Evolutionary conservation across 78 protist species (phyloP), one percentile per base, ranked within the genome.

Genomic region (Pelomyxa schiedti): DNA sequence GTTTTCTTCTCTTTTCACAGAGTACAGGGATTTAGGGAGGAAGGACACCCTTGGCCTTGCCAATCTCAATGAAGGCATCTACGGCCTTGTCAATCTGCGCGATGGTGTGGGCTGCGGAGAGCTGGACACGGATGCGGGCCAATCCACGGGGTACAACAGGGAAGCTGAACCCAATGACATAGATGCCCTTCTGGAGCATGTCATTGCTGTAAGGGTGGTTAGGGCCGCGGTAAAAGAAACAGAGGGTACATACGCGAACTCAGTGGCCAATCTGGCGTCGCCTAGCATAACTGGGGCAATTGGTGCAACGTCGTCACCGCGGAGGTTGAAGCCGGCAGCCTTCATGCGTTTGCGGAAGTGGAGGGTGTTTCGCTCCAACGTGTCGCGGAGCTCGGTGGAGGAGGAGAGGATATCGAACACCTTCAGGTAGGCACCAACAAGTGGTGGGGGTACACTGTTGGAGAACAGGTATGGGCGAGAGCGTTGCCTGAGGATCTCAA

Each of bases 391-490:
- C 26, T 0, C 0, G 64, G 1, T 6, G 66, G 0, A 0, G 22
- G 47, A 1, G 64, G 0, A 3, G 4, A 84, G 66, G 37, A 84
- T 1, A 36, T 79, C 81, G 1, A 84, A 75, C 64, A 41, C 79
- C 37, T 66, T 38, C 6, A 72, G 38, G 26, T 86, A 0, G 30
- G 89, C 91, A 3, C 79, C 91, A 8, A 72, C 91, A 4, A 91
- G 47, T 8, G 88, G n/a, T 26, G 94, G 94, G 2, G 94, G 69
- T 9, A 91, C 9, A 2, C 91, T 22, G 73, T 91, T 91, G 30
- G 82, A 67, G 82, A 91, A 91, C 9, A 91, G 70, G 76, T 91
- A 91, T 37, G 94, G 93, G 28, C 94, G 79, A 0, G 83, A 4
- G 26, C 41, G 8, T 53, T 91, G 86, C 38, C 94, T 42, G 32